phyloP scores from a whole-genome alignment of 2,329 filamentous ascomycete species.

The Didymellaceae sp. region DNA sequence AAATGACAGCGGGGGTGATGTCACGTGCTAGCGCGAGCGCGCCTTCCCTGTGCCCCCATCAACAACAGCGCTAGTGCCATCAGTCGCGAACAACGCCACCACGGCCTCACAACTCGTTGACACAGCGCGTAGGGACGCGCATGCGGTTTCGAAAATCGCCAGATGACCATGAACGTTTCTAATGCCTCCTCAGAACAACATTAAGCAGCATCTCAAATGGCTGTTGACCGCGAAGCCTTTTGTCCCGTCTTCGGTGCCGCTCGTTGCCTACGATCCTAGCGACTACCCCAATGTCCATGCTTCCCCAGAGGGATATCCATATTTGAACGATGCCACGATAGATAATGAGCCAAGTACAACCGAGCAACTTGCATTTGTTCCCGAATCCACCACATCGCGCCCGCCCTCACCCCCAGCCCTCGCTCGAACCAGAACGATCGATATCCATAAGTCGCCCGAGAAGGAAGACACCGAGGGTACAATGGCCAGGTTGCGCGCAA shows the following conservation, averaged over 20 bases:
- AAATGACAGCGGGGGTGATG: constrained; percentile 1
- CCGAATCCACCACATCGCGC: constrained; percentile 20
- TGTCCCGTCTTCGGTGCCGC: constrained; percentile 45
- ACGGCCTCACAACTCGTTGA: constrained; percentile 16
- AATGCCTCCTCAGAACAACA: constrained; percentile 57
- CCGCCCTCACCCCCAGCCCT: constrained; percentile 29
- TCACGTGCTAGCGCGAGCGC: constrained; percentile 35
- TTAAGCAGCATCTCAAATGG: constrained; percentile 57
- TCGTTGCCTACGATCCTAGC: constrained; percentile 40
- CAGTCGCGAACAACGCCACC: constrained; percentile 31
- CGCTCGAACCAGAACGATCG: constrained; percentile 28
- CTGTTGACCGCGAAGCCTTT: constrained; percentile 55
- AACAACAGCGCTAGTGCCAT: constrained; percentile 29
- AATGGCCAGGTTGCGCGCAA: constrained; percentile 55
- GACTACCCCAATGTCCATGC: constrained; percentile 32
- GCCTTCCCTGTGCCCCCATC: not conserved
- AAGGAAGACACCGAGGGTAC: constrained; percentile 22
- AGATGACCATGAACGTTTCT: constrained; percentile 38
- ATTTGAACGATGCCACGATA: constrained; percentile 10
- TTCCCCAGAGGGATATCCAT: constrained; percentile 22
- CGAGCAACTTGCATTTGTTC: constrained; percentile 19
- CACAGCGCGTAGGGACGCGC: constrained; percentile 29
- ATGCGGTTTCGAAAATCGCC: constrained; percentile 19
- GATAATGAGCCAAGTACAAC: constrained; percentile 32
- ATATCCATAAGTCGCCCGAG: constrained; percentile 33